Evolutionary conservation across 2,329 filamentous ascomycete species (phyloP).

Genomic region (Cercospora nicotianae): DNA sequence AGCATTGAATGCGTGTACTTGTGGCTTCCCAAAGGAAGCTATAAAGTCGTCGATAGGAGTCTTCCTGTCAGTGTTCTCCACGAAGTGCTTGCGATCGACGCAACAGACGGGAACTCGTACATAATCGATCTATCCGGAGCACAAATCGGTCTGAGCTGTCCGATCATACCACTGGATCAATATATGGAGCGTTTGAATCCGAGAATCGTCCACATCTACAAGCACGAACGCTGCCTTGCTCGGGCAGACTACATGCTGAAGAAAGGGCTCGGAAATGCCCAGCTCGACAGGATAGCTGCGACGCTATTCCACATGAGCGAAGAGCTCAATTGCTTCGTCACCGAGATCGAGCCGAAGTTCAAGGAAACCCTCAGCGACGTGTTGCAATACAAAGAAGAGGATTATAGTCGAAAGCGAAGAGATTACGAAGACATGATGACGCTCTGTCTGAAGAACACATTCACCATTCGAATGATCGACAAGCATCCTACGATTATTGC

Average conservation of each 20-base stretch:
- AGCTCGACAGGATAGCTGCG: neutral
- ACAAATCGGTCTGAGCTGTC: neutral
- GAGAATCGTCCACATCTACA: neutral
- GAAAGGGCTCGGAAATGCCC: neutral
- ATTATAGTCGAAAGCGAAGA: neutral
- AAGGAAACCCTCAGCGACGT: neutral
- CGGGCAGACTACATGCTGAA: neutral
- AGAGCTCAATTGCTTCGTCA: neutral
- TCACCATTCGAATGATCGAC: neutral
- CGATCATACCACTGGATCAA: neutral
- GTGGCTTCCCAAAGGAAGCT: neutral
- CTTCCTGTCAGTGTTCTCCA: neutral
- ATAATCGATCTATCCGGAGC: slow-evolving; percentile 5
- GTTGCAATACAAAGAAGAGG: neutral
- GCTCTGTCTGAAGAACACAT: neutral
- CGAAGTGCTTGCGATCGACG: slow-evolving; percentile 4
- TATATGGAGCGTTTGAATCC: neutral
- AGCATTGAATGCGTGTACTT: neutral
- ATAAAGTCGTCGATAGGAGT: neutral
- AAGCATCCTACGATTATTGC: slow-evolving; percentile 1
- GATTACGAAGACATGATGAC: neutral
- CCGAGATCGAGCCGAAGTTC: neutral
- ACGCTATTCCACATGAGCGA: neutral
- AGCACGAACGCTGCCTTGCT: neutral
- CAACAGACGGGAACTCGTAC: slow-evolving; percentile 3